Evolutionary conservation across 805 yeast genomes (phyloP).

Genomic region (Ogataea wickerhamii): DNA sequence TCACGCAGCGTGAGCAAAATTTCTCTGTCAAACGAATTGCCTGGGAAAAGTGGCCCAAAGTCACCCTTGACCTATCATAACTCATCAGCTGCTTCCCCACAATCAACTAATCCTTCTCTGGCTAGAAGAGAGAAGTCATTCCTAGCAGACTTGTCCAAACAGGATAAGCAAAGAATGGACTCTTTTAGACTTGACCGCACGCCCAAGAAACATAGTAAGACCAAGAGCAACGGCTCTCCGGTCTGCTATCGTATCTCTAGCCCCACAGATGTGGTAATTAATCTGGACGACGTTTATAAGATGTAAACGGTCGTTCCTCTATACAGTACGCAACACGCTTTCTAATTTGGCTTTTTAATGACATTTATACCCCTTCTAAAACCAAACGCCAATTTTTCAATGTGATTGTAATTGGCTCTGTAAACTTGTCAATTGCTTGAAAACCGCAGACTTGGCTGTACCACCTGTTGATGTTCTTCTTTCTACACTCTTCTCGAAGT

Average conservation of each 20-base stretch:
- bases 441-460: constrained; percentile 88
- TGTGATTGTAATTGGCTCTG: constrained; percentile 8
- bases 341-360: not conserved
- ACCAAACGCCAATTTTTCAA: not conserved
- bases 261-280: constrained; percentile 13
- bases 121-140: not conserved
- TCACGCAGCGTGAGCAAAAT: constrained; percentile 11
- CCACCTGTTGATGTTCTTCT: constrained; percentile 97
- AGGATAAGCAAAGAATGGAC: constrained; percentile 12
- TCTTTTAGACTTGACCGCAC: constrained; percentile 11
- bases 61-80: not conserved
- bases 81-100: not conserved
- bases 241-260: constrained; percentile 8
- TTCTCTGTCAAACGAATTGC: not conserved
- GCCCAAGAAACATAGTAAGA: not conserved
- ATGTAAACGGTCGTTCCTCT: no score
- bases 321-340: no score
- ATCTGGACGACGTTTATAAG: constrained; percentile 19
- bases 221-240: not conserved
- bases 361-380: not conserved
- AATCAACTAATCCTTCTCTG: not conserved
- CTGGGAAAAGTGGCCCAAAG: not conserved
- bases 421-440: constrained; percentile 57
- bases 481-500: constrained; percentile 93
- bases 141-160: constrained; percentile 3